A percentile compares a stretch with the other conserved stretches of the same genome.
These are phyloP conservation scores for Dysphania ambrosioides DNA, from an alignment of 148 eudicot genomes.

Conservation along the genomic window DNA sequence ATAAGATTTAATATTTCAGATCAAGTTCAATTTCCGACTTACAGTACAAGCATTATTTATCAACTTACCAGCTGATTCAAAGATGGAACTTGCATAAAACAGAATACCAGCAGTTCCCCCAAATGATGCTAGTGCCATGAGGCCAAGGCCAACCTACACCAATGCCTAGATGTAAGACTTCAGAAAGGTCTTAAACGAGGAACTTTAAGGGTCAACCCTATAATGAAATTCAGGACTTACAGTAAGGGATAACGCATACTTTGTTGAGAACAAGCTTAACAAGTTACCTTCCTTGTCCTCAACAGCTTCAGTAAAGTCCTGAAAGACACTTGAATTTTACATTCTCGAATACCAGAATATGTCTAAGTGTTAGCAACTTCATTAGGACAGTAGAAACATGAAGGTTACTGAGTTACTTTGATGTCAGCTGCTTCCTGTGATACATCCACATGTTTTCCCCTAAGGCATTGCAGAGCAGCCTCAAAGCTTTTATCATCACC, in stretches of 20 bases:
- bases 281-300: conserved; percentile 29
- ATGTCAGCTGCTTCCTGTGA: conserved; percentile 59
- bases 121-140: conserved; percentile 43
- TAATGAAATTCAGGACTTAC: too few relatives aligned
- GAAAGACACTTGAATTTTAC: background rate
- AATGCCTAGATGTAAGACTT: too few relatives aligned
- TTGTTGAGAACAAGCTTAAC: conserved; percentile 38
- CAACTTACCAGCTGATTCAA: conserved; percentile 66
- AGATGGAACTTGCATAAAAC: conserved; percentile 49
- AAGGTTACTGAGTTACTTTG: conserved; percentile 33
- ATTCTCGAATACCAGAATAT: background rate
- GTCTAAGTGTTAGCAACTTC: too few relatives aligned
- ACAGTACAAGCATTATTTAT: too few relatives aligned
- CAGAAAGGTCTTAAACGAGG: too few relatives aligned
- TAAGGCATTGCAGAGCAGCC: conserved; percentile 44
- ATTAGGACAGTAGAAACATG: too few relatives aligned
- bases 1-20: too few relatives aligned
- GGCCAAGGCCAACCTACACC: too few relatives aligned
- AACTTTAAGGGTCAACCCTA: too few relatives aligned
- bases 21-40: too few relatives aligned
- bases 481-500: conserved; percentile 44
- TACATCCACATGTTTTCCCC: conserved; percentile 52
- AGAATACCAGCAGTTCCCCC: conserved; percentile 53
- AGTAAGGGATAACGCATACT: conserved; percentile 45
- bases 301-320: conserved; percentile 42